Evolutionary conservation across 2,329 filamentous ascomycete genomes (phyloP), one percentile per base, ranked within the genome.

Genomic region (Fusarium sp.): DNA sequence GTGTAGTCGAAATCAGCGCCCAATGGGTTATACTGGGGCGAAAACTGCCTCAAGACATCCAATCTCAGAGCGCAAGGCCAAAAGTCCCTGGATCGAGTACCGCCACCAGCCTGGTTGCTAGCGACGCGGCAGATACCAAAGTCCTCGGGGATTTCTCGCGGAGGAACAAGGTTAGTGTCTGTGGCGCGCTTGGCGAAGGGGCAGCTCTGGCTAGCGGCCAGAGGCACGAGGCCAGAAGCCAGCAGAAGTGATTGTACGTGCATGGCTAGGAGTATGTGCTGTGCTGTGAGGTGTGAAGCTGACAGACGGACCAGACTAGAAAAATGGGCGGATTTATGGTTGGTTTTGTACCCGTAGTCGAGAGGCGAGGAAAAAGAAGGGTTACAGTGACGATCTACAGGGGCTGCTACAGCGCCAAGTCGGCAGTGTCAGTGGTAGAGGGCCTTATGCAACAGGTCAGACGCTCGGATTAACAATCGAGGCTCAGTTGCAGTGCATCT

Each of bases 1-100:
- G 87, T 86, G 82, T 95, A 95, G 85, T 94, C 89, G 78, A 94
- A 93, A 74, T 92, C 89, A 71, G 86, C 84, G 77, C 83, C 86
- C 72, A 90, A 80, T 0, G 93, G 93, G 81, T 93, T 92, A 71
- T 88, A 88, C 65, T 86, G 83, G 28, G 86, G 78, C 39, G 87
- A 89, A 80, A 93, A 88, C 83, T 94, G 92, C 78, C 92, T 92
- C 59, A 95, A 88, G 77, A 94, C 91, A 84, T 91, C 90, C 74
- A 93, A 85, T 78, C 85, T 88, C 71, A 95, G 83, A 76, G 87
- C 84, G 65, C 90, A 87, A 60, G 93, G 92, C 92, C 92, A 95
- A 90, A 92, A 94, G 85, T 95, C 91, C 61, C 76, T 78, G 85
- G 91, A 93, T 69, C 85, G 84, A 76, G 91, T 92, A 77, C 92